Percentiles rank a stretch among this genome's conserved stretches.
phyloP scores from a whole-genome alignment of 1,139 yeast genomes.

The Sugiyamaella grinbergsii region DNA sequence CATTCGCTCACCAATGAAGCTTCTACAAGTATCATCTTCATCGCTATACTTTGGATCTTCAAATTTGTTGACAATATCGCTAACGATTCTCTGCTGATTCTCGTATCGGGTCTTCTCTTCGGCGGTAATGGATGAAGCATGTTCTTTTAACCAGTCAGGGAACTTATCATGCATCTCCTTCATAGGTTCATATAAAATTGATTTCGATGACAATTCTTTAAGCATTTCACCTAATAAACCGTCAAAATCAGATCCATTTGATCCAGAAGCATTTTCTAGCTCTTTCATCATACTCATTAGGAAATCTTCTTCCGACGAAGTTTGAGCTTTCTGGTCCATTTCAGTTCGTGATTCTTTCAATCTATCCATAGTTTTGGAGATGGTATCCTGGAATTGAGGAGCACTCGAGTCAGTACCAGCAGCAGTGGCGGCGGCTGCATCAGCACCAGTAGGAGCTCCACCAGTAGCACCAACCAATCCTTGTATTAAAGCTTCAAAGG shows the following conservation, averaged over 20 bases:
- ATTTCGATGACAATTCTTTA: conserved; percentile 82
- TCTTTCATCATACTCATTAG: conserved; percentile 52
- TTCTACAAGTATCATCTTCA: conserved; percentile 52
- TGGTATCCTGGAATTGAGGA: conserved; percentile 68
- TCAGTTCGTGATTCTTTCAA: conserved; percentile 54
- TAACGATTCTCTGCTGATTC: conserved; percentile 42
- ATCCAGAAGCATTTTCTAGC: conserved; percentile 54
- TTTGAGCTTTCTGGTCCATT: conserved; percentile 62
- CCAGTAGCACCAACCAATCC: conserved; percentile 49
- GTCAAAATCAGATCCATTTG: conserved; percentile 54
- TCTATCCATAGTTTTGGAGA: conserved; percentile 79
- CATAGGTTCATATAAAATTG: conserved; percentile 84
- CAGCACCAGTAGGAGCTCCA: conserved; percentile 31
- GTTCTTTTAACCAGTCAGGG: conserved; percentile 60
- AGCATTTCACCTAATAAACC: conserved; percentile 75
- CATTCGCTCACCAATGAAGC: conserved; percentile 57
- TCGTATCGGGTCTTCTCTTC: conserved; percentile 42
- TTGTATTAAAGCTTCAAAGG: conserved; percentile 55
- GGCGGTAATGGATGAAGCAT: conserved; percentile 43
- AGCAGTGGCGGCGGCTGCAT: too few species aligned
- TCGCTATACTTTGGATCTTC: conserved; percentile 61
- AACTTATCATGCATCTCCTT: conserved; percentile 71
- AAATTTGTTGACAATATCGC: conserved; percentile 57
- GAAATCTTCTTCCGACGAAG: conserved; percentile 46
- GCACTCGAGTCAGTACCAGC: conserved; percentile 29